Percentiles rank a stretch among this genome's conserved stretches.
These are phyloP conservation scores for Calocybe indica DNA, from an alignment of 768 basidiomycete species.

Conservation along the genomic window DNA sequence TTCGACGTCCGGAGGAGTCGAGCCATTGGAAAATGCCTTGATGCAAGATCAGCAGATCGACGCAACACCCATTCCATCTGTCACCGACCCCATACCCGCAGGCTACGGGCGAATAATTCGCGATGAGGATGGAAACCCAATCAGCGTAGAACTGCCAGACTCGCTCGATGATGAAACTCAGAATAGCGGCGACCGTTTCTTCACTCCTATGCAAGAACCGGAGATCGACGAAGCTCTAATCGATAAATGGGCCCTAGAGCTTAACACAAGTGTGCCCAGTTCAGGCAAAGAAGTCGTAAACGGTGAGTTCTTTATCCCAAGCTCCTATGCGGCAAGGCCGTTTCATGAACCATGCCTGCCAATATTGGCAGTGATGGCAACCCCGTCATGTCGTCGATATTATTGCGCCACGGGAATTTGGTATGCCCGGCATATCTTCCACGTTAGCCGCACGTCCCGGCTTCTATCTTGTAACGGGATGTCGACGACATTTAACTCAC, in stretches of 20 bases:
- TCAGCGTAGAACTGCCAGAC: constrained; percentile 54
- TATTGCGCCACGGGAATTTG: no score
- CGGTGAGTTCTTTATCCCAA: constrained; percentile 21
- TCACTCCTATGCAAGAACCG: constrained; percentile 18
- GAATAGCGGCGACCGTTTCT: no score
- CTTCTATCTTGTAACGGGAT: neutral
- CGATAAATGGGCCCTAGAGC: constrained; percentile 33
- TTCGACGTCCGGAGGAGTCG: constrained; percentile 61
- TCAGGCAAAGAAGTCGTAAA: constrained; percentile 24
- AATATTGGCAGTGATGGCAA: no score
- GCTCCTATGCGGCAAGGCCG: no score
- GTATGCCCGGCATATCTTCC: no score
- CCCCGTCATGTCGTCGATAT: no score
- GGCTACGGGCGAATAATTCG: constrained; percentile 81
- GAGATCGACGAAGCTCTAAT: constrained; percentile 24
- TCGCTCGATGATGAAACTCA: constrained; percentile 14
- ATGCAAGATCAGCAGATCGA: constrained; percentile 8
- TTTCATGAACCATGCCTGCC: no score
- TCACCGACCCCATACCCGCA: constrained; percentile 33
- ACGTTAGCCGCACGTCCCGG: no score
- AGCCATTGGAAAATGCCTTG: constrained; percentile 27
- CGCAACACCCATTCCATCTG: constrained; percentile 8
- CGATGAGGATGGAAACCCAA: constrained; percentile 70
- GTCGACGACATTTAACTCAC: neutral
- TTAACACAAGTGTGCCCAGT: constrained; percentile 18